Evolutionary conservation across 2,329 filamentous ascomycete genomes (phyloP), one percentile per base, ranked within the genome.

Genomic region (Microdochium trichocladiopsis): DNA sequence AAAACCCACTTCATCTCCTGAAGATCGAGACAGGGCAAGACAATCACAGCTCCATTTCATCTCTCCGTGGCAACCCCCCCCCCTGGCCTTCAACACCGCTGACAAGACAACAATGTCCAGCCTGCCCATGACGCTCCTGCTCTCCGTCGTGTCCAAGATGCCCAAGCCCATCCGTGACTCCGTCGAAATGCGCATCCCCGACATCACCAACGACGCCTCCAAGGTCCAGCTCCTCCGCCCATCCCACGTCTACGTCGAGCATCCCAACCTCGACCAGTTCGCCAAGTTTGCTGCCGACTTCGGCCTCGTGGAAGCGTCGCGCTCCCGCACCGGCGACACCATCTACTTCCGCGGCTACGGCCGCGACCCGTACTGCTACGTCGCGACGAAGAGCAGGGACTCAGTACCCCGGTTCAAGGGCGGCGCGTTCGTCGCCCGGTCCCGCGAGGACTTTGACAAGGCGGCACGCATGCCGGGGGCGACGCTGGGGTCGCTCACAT

Each of bases 341-440:
- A 69, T 75, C 43, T 80, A 72, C 65, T 77, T 70, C 57, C 71
- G 73, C 25, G 77, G 77, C 2, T 79, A 78, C 54, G 75, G 77
- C 14, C 63, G 60, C 1, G 76, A 80, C 53, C 72, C 72, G 25
- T 80, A 74, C 54, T 63, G 76, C 2, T 78, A 79, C 56, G 72
- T 75, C 49, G 74, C 72, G 10, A 49, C 49, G 14, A 60, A 58
- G 54, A 58, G 54, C 53, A 55, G 50, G 41, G 56, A 60, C 48
- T 57, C 56, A 1, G 53, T 60, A 33, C 52, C 51, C 2, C 54
- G 49, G 25, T 66, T 65, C 50, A 45, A 56, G n/a, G 64, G 63
- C 2, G 50, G 52, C 16, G 55, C 58, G 2, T 67, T 62, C 52
- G 66, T 69, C 41, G 62, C 66, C 45, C 66, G 68, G 1, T 53